Percentiles rank a stretch among this genome's conserved stretches.
phyloP scores from a whole-genome alignment of 2,329 filamentous ascomycete species.

The Aspergillus ochraceus region DNA sequence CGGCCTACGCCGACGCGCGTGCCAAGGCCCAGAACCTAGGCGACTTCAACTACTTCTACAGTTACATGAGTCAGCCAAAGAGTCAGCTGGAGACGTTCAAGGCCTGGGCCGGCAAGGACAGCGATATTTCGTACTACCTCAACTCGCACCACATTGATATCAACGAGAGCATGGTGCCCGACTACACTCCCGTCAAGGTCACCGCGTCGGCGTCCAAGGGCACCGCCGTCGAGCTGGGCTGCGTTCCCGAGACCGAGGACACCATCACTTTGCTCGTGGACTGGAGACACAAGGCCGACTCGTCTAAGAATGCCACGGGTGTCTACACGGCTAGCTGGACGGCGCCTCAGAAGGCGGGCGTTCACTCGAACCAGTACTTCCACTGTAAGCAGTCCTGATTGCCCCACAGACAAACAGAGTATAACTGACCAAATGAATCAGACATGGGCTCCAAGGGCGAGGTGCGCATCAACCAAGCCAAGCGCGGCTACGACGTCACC shows the following conservation, averaged over 20 bases:
- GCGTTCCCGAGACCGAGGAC: conserved; percentile 79
- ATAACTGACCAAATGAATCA: conserved; percentile 14
- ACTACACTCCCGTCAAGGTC: conserved; percentile 74
- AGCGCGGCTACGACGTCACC: conserved; percentile 92
- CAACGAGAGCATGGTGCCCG: conserved; percentile 86
- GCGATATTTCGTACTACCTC: conserved; percentile 93
- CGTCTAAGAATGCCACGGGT: conserved; percentile 72
- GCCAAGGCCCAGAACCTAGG: conserved; percentile 74
- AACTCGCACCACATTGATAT: conserved; percentile 95
- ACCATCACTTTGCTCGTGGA: conserved; percentile 89
- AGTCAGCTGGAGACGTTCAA: conserved; percentile 92
- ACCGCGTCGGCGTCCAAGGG: conserved; percentile 79
- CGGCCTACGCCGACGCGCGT: conserved; percentile 84
- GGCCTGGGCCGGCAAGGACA: conserved; percentile 87
- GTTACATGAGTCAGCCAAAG: conserved; percentile 93
- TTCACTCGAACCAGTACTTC: conserved; percentile 98
- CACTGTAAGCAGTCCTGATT: conserved; percentile 57
- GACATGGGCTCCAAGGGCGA: conserved; percentile 80
- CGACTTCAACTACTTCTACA: conserved; percentile 98
- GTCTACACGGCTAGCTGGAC: conserved; percentile 97
- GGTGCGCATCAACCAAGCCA: conserved; percentile 87
- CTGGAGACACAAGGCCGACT: conserved; percentile 73
- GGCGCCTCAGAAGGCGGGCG: conserved; percentile 84
- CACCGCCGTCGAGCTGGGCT: conserved; percentile 75
- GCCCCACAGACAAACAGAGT: background rate